Conservation (phyloP, 345 rosid genomes). For the Eucalyptus tenuipes region DNA sequence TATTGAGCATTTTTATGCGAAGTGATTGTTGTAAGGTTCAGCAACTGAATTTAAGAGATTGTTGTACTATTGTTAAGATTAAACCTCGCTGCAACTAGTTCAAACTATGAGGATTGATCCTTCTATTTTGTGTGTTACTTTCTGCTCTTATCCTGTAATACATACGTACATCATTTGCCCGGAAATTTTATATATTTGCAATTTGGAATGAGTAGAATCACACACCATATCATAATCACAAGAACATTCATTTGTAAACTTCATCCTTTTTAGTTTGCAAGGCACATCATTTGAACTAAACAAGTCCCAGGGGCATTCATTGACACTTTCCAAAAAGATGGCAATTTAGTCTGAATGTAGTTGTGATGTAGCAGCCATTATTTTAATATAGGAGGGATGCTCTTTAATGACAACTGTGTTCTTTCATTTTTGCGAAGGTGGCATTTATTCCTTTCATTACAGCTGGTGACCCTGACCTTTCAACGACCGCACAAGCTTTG, state of each 20-base stretch:
- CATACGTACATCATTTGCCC: not conserved
- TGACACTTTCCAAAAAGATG: not conserved
- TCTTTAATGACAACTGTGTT: not conserved
- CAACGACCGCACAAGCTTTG: constrained; percentile 87
- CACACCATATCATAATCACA: not conserved
- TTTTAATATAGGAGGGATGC: not conserved
- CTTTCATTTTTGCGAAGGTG: constrained; percentile 31
- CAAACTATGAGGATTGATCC: not conserved
- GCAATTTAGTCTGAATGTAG: not conserved
- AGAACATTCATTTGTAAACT: not conserved
- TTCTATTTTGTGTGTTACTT: not conserved
- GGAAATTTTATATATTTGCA: not conserved
- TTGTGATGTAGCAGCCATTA: not conserved
- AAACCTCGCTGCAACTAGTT: not conserved
- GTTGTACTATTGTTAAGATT: not conserved
- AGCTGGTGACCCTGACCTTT: constrained; percentile 96
- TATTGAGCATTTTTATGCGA: not conserved
- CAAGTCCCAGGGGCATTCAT: not conserved
- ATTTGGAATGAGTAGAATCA: not conserved
- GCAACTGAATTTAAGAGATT: not conserved
- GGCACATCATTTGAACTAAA: not conserved
- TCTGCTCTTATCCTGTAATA: not conserved
- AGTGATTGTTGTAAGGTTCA: not conserved
- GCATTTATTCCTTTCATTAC: constrained; percentile 95
- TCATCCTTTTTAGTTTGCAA: not conserved